Evolutionary conservation across 495 filamentous ascomycete genomes (phyloP).

Genomic region (Lasiosphaeria miniovina): DNA sequence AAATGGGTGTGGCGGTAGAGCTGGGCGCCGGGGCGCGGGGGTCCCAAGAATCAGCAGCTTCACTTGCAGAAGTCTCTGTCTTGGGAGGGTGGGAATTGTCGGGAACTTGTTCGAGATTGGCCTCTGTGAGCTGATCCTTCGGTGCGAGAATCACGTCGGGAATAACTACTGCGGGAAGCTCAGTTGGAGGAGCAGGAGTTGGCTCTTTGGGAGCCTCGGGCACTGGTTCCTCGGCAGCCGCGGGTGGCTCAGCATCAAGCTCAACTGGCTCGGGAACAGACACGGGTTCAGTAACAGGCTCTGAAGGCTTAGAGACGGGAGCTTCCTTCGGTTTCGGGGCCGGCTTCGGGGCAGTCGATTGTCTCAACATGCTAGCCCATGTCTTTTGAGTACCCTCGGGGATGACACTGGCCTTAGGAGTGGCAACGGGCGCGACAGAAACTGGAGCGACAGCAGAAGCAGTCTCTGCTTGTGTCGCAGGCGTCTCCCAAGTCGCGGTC

Average conservation of each 20-base stretch:
- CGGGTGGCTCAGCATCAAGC: conserved; percentile 34
- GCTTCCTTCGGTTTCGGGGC: conserved; percentile 45
- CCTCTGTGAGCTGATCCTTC: conserved; percentile 84
- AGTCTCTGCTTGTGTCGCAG: conserved; percentile 23
- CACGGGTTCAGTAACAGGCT: conserved; percentile 38
- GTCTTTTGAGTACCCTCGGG: conserved; percentile 42
- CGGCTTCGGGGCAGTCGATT: conserved; percentile 42
- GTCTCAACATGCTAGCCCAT: conserved; percentile 57
- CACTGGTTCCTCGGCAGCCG: conserved; percentile 28
- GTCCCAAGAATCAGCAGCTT: conserved; percentile 78
- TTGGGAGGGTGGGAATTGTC: conserved; percentile 72
- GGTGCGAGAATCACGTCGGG: conserved; percentile 58
- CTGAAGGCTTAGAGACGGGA: conserved; percentile 37
- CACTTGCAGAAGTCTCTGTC: conserved; percentile 86
- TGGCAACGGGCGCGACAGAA: conserved; percentile 20
- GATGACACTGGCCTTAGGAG: conserved; percentile 26
- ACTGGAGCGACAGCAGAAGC: conserved; percentile 23
- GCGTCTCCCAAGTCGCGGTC: conserved; percentile 8
- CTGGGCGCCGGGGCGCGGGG: conserved; percentile 51
- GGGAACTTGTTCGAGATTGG: conserved; percentile 84
- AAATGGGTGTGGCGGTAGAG: conserved; percentile 52
- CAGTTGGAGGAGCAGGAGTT: conserved; percentile 18
- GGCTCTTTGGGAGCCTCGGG: conserved; percentile 34
- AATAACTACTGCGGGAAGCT: conserved; percentile 37
- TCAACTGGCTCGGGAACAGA: conserved; percentile 34